Conservation (phyloP, 306 rosid genomes). For the Casuarina glauca region DNA sequence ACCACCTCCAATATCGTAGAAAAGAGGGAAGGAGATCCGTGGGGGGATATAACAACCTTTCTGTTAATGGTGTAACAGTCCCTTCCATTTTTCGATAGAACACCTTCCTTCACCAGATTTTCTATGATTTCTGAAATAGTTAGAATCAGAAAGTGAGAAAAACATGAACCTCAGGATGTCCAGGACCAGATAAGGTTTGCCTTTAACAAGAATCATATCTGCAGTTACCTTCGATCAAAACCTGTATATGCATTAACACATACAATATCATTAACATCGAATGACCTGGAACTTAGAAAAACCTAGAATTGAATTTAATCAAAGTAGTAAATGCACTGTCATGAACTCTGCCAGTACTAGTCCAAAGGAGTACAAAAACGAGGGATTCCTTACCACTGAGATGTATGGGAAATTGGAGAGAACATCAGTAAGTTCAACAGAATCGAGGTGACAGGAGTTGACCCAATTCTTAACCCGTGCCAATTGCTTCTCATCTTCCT, state of each 20-base stretch:
- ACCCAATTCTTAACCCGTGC: slow-evolving; percentile 86
- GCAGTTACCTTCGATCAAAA: slow-evolving; percentile 70
- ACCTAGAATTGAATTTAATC: not conserved
- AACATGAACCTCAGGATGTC: slow-evolving; percentile 12
- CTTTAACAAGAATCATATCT: slow-evolving; percentile 9
- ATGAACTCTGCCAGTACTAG: not conserved
- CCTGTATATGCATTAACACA: slow-evolving; percentile 54
- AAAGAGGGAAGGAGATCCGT: not conserved
- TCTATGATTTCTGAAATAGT: slow-evolving; percentile 69
- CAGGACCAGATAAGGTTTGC: not conserved
- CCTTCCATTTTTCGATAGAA: slow-evolving; percentile 57
- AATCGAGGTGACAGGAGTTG: slow-evolving; percentile 51
- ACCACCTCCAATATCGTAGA: not conserved
- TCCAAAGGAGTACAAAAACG: slow-evolving; percentile 7
- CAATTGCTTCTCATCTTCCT: slow-evolving; percentile 73
- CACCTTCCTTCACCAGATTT: slow-evolving; percentile 65
- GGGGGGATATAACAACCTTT: slow-evolving; percentile 47
- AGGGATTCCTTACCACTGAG: slow-evolving; percentile 60
- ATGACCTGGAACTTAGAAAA: slow-evolving; percentile 7
- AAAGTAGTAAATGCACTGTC: not conserved
- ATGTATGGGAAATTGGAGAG: slow-evolving; percentile 86
- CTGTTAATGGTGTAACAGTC: slow-evolving; percentile 60
- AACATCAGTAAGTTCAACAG: slow-evolving; percentile 68
- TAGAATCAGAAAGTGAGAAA: slow-evolving; percentile 25
- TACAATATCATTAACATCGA: slow-evolving; percentile 18